A percentile compares a stretch with the other conserved stretches of the same genome.
Conservation (phyloP, 495 filamentous ascomycete species). For the Pyronema omphalodes region DNA sequence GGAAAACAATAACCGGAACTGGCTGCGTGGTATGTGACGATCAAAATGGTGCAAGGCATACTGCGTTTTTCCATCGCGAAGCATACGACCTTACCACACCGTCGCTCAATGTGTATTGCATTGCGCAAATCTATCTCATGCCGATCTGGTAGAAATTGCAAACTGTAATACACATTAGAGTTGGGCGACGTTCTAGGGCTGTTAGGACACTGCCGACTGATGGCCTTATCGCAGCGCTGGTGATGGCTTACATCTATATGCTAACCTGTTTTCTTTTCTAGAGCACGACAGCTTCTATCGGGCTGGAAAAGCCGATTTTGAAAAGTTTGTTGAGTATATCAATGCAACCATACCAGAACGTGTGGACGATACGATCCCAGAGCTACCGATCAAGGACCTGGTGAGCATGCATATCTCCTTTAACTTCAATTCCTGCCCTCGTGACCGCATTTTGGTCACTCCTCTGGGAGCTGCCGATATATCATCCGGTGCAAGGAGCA, state of each 20-base stretch:
- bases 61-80: not conserved
- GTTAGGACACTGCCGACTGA: too few relatives aligned
- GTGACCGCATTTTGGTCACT: not conserved
- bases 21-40: constrained; percentile 15
- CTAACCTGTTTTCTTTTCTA: not conserved
- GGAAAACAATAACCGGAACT: constrained; percentile 15
- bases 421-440: not conserved
- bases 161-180: not conserved
- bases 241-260: not conserved
- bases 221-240: not conserved
- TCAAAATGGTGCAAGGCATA: not conserved
- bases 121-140: not conserved
- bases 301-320: constrained; percentile 18
- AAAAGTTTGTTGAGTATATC: constrained; percentile 13
- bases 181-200: not conserved
- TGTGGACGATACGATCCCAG: constrained; percentile 18
- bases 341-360: constrained; percentile 10
- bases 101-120: not conserved
- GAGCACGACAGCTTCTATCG: constrained; percentile 16
- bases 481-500: not conserved
- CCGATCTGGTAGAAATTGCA: not conserved
- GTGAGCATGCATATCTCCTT: constrained; percentile 3
- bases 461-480: not conserved
- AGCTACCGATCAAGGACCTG: constrained; percentile 19
- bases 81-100: not conserved